phyloP scores from a whole-genome alignment of 2,329 filamentous ascomycete genomes.

The Aureobasidium sp. region DNA sequence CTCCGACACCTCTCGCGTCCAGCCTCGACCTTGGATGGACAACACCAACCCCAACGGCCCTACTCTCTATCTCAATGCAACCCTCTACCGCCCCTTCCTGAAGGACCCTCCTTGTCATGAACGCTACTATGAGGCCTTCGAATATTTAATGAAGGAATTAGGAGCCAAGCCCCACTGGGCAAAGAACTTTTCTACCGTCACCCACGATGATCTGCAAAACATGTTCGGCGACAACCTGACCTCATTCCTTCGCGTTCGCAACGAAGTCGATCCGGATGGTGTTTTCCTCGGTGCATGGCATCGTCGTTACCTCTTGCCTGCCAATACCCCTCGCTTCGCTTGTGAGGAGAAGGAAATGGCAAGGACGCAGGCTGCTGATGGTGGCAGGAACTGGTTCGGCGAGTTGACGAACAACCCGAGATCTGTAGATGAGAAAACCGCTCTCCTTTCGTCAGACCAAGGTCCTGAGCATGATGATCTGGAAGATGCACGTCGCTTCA shows the following conservation, averaged over 20 bases:
- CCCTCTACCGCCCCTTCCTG: constrained; percentile 75
- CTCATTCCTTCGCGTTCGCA: constrained; percentile 61
- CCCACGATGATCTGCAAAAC: constrained; percentile 48
- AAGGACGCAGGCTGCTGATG: constrained; percentile 32
- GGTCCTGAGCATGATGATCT: constrained; percentile 22
- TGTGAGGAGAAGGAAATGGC: constrained; percentile 40
- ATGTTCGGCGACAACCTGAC: constrained; percentile 65
- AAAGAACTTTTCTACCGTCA: constrained; percentile 70
- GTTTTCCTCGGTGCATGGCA: constrained; percentile 94
- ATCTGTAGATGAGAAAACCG: constrained; percentile 19
- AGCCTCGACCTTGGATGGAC: constrained; percentile 61
- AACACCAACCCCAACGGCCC: constrained; percentile 61
- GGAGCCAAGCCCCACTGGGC: constrained; percentile 84
- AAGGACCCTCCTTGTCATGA: constrained; percentile 67
- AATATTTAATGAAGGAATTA: constrained; percentile 82
- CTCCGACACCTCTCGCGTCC: constrained; percentile 55
- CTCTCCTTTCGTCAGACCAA: constrained; percentile 18
- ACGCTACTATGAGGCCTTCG: constrained; percentile 82
- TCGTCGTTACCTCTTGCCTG: constrained; percentile 55
- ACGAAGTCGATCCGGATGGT: constrained; percentile 68
- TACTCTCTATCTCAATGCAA: constrained; percentile 83
- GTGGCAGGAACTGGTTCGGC: constrained; percentile 37
- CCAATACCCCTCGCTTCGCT: constrained; percentile 25
- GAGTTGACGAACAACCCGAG: constrained; percentile 16
- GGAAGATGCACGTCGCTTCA: constrained; percentile 19